Base-by-base conservation (phyloP, 1,284 basidiomycete species). In the Pseudozyma sp. region DNA sequence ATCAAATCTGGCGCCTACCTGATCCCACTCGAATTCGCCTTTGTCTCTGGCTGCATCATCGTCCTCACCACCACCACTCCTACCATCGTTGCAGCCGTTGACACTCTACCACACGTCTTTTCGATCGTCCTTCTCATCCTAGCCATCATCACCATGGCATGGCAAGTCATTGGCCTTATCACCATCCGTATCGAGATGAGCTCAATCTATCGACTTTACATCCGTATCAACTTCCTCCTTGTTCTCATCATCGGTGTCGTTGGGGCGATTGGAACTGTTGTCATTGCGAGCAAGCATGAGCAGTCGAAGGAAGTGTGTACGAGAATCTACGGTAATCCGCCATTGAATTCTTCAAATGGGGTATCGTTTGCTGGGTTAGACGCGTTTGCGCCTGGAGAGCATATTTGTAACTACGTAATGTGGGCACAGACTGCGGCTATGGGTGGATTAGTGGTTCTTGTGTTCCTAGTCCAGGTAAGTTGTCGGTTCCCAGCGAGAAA, bases 1-100 rank as follows among this genome's bases (percentile, higher is more conserved):
- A 59, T 78, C 60, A 78, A 78, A 47, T 57, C 56, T 0, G 77
- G 77, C 3, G 57, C 70, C 18, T 78, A 78, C 61, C 59, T 76
- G 8, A 66, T 77, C 47, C 52, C 69, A 9, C 59, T 78, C 43
- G 77, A 78, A 36, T 75, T 61, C 45, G 64, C 60, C 25, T 66
- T 78, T 45, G 74, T 78, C 4, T 51, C 70, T 4, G 56, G 68
- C 13, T 73, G 64, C 43, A 54, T 77, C 52, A 63, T 72, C 51
- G 59, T 71, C 4, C 70, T 77, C 25, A 70, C 59, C 48, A 49
- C 68, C 5, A 65, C 55, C 0, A 63, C 77, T 1, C 77, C 77
- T 1, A 60, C 57, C 10, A 71, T 78, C 31, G 74, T 78, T 18
- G 73, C 74, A 1, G 62, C 61, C 1, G 66, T 73, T 45, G 73